These are phyloP conservation scores for Phytophthora uliginosa DNA, from an alignment of 352 stramenopile species.

Conservation along the genomic window DNA sequence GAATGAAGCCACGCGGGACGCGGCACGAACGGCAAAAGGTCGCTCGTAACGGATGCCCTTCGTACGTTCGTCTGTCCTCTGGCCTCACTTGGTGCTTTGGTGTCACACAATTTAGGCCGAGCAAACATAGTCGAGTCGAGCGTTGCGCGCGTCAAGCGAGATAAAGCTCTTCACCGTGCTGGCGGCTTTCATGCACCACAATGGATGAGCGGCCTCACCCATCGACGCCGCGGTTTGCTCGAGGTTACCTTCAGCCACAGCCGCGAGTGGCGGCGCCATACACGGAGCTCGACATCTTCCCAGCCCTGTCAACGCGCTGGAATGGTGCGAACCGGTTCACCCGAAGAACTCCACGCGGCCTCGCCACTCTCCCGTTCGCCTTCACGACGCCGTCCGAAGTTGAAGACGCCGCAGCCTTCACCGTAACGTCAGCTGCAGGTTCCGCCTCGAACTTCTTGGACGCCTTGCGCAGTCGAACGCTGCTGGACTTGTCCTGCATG, in stretches of 20 bases:
- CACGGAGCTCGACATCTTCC: constrained; percentile 37
- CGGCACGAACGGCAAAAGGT: constrained; percentile 29
- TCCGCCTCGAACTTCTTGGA: constrained; percentile 38
- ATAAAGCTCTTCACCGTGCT: not conserved
- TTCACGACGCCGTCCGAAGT: constrained; percentile 31
- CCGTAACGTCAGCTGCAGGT: not conserved
- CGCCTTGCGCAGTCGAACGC: constrained; percentile 44
- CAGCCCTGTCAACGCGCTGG: not conserved
- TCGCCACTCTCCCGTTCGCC: constrained; percentile 29
- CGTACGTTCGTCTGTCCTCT: constrained; percentile 23
- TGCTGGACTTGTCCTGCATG: constrained; percentile 68
- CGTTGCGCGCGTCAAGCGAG: not conserved
- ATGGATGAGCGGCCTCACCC: constrained; percentile 18
- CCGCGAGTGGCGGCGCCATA: constrained; percentile 16
- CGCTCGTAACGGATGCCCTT: constrained; percentile 8
- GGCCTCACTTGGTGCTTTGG: too few species aligned
- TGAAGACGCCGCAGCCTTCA: constrained; percentile 5
- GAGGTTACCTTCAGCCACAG: constrained; percentile 9
- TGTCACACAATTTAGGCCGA: constrained; percentile 6
- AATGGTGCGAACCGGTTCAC: constrained; percentile 1
- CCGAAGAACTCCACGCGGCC: constrained; percentile 13
- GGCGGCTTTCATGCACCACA: constrained; percentile 5
- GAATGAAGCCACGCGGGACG: constrained; percentile 27
- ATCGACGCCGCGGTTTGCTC: constrained; percentile 8
- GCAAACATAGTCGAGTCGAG: constrained; percentile 22